These are phyloP conservation scores for Citrus reticulata DNA, from an alignment of 345 rosid species.

Conservation along the genomic window DNA sequence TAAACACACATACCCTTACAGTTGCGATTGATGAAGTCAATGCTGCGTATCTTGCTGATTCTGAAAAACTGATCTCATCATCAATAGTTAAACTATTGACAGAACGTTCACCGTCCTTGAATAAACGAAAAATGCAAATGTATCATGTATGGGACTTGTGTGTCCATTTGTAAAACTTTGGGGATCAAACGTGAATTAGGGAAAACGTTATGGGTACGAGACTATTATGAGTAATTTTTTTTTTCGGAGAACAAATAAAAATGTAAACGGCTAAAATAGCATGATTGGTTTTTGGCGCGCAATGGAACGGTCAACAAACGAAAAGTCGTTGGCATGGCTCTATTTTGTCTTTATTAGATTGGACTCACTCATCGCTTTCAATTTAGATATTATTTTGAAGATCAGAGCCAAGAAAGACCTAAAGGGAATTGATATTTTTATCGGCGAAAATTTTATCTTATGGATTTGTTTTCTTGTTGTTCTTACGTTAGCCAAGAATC, in stretches of 20 bases:
- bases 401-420: background rate
- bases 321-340: background rate
- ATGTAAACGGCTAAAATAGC: background rate
- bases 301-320: background rate
- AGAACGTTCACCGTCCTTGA: too few species aligned
- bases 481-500: slow-evolving; percentile 14
- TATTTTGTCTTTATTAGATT: background rate
- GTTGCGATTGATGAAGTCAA: too few species aligned
- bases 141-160: background rate
- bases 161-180: background rate
- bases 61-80: too few species aligned
- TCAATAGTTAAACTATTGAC: too few species aligned
- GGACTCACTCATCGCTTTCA: background rate
- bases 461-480: slow-evolving; percentile 8
- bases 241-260: background rate
- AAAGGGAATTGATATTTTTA: background rate
- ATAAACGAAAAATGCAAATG: background rate
- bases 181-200: background rate
- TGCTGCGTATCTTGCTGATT: too few species aligned
- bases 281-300: background rate
- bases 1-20: too few species aligned
- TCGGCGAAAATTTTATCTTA: background rate
- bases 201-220: background rate
- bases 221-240: background rate
- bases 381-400: background rate